Evolutionary conservation across 2,329 filamentous ascomycete species (phyloP).

Genomic region (Sclerotiophoma versabilis): DNA sequence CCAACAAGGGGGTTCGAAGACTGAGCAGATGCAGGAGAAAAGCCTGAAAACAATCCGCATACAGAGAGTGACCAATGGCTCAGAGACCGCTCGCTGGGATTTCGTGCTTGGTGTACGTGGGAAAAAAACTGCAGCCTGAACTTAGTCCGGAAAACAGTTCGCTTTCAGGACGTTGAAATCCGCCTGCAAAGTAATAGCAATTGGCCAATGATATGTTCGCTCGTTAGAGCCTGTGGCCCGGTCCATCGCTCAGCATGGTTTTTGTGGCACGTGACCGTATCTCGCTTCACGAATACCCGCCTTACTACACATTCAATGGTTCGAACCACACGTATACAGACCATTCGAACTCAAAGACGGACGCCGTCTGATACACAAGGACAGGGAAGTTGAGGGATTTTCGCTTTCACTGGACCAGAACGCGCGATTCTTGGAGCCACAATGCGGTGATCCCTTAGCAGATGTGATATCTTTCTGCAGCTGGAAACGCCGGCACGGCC

Average conservation of each 20-base stretch:
- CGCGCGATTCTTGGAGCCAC: slow-evolving; percentile 56
- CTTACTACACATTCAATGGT: slow-evolving; percentile 42
- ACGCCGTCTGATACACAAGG: slow-evolving; percentile 43
- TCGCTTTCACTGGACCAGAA: slow-evolving; percentile 47
- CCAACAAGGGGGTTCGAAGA: slow-evolving; percentile 26
- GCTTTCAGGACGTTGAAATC: slow-evolving; percentile 33
- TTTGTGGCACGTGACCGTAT: slow-evolving; percentile 46
- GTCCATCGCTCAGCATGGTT: slow-evolving; percentile 45
- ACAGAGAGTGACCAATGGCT: slow-evolving; percentile 34
- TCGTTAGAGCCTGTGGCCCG: slow-evolving; percentile 26
- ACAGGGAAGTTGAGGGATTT: slow-evolving; percentile 52
- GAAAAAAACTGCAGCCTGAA: slow-evolving; percentile 23
- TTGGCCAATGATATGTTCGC: slow-evolving; percentile 41
- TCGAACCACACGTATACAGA: slow-evolving; percentile 40
- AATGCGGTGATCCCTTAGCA: slow-evolving; percentile 50
- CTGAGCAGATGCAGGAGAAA: slow-evolving; percentile 24
- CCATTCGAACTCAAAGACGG: slow-evolving; percentile 29
- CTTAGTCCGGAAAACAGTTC: slow-evolving; percentile 24
- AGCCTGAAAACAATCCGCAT: slow-evolving; percentile 27
- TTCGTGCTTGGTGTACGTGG: slow-evolving; percentile 22
- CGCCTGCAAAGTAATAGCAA: slow-evolving; percentile 24
- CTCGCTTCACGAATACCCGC: slow-evolving; percentile 48
- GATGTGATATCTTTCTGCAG: slow-evolving; percentile 54
- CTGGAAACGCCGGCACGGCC: slow-evolving; percentile 51
- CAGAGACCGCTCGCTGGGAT: slow-evolving; percentile 29